These are phyloP conservation scores for Entomophthora muscae DNA, from an alignment of 371 early-diverging fungal genomes.

Conservation along the genomic window DNA sequence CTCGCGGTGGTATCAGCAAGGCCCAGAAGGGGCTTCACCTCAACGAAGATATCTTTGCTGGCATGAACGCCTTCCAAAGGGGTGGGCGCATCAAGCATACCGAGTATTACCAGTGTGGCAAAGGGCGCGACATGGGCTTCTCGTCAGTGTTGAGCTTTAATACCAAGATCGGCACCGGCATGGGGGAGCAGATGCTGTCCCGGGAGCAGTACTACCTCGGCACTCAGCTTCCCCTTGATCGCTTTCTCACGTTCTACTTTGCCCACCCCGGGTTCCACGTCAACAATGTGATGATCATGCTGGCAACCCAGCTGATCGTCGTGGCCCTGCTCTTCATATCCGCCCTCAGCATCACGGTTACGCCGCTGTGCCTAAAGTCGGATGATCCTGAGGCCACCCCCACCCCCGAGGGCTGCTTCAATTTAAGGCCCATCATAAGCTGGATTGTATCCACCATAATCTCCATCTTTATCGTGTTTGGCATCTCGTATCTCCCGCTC, in stretches of 20 bases:
- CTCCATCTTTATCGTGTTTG: conserved; percentile 57
- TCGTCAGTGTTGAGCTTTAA: conserved; percentile 72
- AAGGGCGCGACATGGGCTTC: conserved; percentile 83
- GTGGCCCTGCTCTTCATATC: conserved; percentile 55
- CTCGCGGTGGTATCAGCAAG: conserved; percentile 75
- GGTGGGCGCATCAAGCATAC: conserved; percentile 81
- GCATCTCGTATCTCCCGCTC: conserved; percentile 68
- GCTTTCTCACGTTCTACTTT: conserved; percentile 78
- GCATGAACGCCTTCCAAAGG: conserved; percentile 70
- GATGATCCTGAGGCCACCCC: conserved; percentile 29
- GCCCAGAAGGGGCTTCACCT: no score
- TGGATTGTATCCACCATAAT: conserved; percentile 72
- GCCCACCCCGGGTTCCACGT: conserved; percentile 86
- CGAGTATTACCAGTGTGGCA: conserved; percentile 83
- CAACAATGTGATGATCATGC: conserved; percentile 77
- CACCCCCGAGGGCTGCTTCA: conserved; percentile 43
- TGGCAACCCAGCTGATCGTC: conserved; percentile 71
- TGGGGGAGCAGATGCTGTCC: conserved; percentile 84
- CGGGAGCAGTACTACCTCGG: conserved; percentile 83
- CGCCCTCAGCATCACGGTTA: conserved; percentile 41
- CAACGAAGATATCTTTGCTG: no score
- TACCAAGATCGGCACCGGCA: no score
- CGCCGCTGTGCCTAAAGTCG: conserved; percentile 25
- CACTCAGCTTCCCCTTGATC: no score
- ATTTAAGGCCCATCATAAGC: conserved; percentile 50